Evolutionary conservation across 306 rosid species (phyloP), one percentile per base, ranked within the genome.

Genomic region (Dryas octopetala): DNA sequence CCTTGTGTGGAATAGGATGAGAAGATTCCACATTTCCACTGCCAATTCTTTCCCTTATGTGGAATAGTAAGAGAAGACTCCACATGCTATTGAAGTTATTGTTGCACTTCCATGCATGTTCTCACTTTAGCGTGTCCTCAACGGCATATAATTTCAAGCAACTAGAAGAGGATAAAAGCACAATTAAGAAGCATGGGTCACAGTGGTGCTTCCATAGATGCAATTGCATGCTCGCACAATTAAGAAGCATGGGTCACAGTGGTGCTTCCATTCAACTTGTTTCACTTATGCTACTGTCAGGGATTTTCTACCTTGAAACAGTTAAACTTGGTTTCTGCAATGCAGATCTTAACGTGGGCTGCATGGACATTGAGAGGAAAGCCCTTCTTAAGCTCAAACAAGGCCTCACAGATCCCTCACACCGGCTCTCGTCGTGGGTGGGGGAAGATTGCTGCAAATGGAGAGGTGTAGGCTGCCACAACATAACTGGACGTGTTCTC

Each of bases 401-500:
- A 2, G 66, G 76, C 48, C n/a, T 78, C 15, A 15, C 15, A 23
- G 71, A 70, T 26, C 81, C 76, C 16, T 78, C 66, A 0, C 44
- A 43, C 57, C 26, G 49, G 28, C 76, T 78, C 47, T 70, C 50
- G 0, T 62, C 76, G 8, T 70, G 81, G 76, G 66, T 14, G 32
- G 81, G 76, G 44, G 69, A 41, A 6, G 66, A 78, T 62, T 78
- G 81, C 55, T 62, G 81, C 49, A 51, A 43, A 6, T 70, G 81
- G 76, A 43, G 48, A 45, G 72, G 81, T 8, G 47, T 78, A 43
- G 50, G 32, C 71, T 78, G 81, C 66, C 52, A 70, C 72, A 51
- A 70, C 57, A 12, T 50, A 10, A 70, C 76, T 2, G 76, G 81
- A 4, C 66, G 15, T 1, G 71, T 78, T 23, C 17, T 6, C 58